Evolutionary conservation across 2,329 filamentous ascomycete species (phyloP).

Genomic region (Epichloe uncinata): DNA sequence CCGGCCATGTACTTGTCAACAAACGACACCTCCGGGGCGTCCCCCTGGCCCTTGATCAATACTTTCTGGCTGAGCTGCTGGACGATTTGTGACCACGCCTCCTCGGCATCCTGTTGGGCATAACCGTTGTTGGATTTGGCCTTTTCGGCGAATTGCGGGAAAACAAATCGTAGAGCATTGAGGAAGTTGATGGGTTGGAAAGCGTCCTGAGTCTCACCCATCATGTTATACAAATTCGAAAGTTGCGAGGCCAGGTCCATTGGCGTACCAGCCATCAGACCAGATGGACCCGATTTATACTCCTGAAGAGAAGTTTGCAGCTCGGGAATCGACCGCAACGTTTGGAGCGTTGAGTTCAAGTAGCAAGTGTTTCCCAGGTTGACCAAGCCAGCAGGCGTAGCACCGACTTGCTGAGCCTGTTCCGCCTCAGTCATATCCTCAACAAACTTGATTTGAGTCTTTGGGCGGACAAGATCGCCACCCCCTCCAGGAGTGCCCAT

Average conservation of each 20-base stretch:
- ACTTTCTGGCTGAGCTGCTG: constrained; percentile 70
- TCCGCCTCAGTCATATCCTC: constrained; percentile 98
- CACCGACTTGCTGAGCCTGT: constrained; percentile 66
- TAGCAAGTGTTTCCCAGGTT: constrained; percentile 98
- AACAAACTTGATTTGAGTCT: constrained; percentile 72
- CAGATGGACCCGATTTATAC: constrained; percentile 27
- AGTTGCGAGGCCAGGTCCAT: constrained; percentile 66
- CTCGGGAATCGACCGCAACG: constrained; percentile 77
- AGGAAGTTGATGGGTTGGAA: constrained; percentile 76
- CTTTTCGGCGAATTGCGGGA: constrained; percentile 87
- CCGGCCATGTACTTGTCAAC: constrained; percentile 87
- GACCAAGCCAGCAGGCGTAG: constrained; percentile 73
- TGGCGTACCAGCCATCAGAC: constrained; percentile 35
- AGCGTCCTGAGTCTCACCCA: constrained; percentile 80
- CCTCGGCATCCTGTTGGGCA: constrained; percentile 97
- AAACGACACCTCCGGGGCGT: constrained; percentile 49
- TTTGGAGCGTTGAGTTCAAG: constrained; percentile 93
- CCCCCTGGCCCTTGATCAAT: constrained; percentile 43
- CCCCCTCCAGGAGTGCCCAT: constrained; percentile 74
- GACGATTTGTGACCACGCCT: constrained; percentile 94
- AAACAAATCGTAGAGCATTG: constrained; percentile 61
- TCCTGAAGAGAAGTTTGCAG: constrained; percentile 64
- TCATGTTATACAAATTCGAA: constrained; percentile 72
- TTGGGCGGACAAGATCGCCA: constrained; percentile 53
- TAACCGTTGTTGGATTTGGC: constrained; percentile 71